Conservation (phyloP, 768 basidiomycete species). For the Mycena indigotica region DNA sequence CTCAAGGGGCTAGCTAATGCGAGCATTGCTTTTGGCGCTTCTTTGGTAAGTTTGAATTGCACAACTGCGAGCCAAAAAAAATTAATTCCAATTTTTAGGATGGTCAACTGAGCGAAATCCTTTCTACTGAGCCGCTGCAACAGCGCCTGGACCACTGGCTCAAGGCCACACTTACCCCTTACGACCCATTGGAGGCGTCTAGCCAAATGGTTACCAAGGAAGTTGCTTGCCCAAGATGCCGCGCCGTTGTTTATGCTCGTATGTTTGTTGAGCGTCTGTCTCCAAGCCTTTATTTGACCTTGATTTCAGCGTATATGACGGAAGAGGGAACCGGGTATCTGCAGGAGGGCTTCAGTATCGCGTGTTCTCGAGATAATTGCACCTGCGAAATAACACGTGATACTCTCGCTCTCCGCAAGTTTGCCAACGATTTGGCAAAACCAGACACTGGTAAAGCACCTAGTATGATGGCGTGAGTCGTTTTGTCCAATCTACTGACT, state of each 20-base stretch:
- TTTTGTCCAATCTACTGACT: neutral
- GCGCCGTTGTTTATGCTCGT: constrained; percentile 28
- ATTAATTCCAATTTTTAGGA: neutral
- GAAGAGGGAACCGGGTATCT: constrained; percentile 48
- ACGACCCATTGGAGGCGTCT: constrained; percentile 23
- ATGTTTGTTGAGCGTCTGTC: constrained; percentile 13
- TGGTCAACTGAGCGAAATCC: neutral
- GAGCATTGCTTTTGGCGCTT: constrained; percentile 12
- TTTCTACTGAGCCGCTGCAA: constrained; percentile 10
- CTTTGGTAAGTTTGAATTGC: constrained; percentile 21
- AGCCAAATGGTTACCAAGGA: constrained; percentile 15
- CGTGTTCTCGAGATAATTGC: constrained; percentile 39
- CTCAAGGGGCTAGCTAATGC: constrained; percentile 28
- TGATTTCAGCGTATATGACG: constrained; percentile 41
- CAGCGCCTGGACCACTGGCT: constrained; percentile 23
- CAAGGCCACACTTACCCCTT: constrained; percentile 19
- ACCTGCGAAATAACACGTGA: constrained; percentile 42
- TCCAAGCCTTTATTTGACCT: neutral
- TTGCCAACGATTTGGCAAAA: constrained; percentile 41
- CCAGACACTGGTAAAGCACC: constrained; percentile 22
- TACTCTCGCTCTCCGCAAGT: constrained; percentile 44
- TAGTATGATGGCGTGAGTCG: constrained; percentile 34
- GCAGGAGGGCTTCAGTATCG: constrained; percentile 40
- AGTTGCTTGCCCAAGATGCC: constrained; percentile 35
- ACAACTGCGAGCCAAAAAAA: neutral